Evolutionary conservation across 2,329 filamentous ascomycete genomes (phyloP).

Genomic region (Hymenoscyphus linearis): DNA sequence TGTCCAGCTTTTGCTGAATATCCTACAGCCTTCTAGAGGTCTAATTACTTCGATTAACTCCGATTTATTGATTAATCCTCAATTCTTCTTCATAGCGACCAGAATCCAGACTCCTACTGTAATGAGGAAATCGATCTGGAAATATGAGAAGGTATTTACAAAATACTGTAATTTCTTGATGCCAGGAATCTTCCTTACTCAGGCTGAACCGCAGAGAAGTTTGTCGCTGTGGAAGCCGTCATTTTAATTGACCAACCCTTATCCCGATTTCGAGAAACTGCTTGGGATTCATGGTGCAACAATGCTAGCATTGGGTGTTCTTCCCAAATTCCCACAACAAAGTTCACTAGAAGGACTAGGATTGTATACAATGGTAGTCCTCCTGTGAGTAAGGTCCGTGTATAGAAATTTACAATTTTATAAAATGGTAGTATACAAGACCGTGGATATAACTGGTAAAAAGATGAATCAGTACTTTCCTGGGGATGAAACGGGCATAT

Average conservation of each 20-base stretch:
- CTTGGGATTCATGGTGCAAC: slow-evolving; percentile 9
- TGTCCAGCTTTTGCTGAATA: slow-evolving; percentile 1
- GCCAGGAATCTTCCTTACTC: no score
- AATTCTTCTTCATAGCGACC: slow-evolving; percentile 13
- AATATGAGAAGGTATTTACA: no score
- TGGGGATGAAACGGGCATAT: neutral
- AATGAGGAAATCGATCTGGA: slow-evolving; percentile 6
- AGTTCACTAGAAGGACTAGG: neutral
- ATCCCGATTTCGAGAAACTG: slow-evolving; percentile 13
- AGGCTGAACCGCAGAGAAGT: no score
- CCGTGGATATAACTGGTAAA: neutral
- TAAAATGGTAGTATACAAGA: no score
- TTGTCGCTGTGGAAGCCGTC: slow-evolving; percentile 10
- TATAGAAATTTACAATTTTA: no score
- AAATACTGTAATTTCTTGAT: no score
- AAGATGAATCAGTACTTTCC: neutral
- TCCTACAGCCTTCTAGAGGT: slow-evolving; percentile 7
- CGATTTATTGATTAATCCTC: slow-evolving; percentile 13
- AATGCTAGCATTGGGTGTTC: neutral
- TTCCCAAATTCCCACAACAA: neutral
- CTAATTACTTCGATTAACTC: slow-evolving; percentile 9
- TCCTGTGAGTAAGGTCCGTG: no score
- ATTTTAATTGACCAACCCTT: slow-evolving; percentile 5
- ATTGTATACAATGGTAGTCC: no score
- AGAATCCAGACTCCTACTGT: slow-evolving; percentile 12